phyloP scores from a whole-genome alignment of 768 basidiomycete genomes.

The Tubosaeta brunneosetosa region DNA sequence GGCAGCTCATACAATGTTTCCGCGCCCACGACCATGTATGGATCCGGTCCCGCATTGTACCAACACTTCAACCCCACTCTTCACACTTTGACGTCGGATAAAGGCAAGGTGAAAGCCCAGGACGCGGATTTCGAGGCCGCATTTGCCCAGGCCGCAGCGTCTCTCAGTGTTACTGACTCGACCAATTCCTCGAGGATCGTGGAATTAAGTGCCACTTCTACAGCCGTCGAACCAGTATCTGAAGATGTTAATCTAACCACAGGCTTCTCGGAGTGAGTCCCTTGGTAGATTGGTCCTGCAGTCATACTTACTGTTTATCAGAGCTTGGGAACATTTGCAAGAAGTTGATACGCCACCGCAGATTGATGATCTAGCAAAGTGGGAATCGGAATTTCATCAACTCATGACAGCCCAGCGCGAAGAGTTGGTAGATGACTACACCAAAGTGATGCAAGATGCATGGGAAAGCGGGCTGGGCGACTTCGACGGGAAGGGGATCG shows the following conservation, averaged over 20 bases:
- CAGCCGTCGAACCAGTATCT: constrained; percentile 39
- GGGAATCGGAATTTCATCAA: constrained; percentile 82
- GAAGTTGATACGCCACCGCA: constrained; percentile 54
- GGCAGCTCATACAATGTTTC: constrained; percentile 34
- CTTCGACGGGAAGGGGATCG: constrained; percentile 30
- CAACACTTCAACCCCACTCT: constrained; percentile 26
- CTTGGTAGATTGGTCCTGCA: not conserved
- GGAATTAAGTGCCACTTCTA: constrained; percentile 44
- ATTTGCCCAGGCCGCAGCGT: constrained; percentile 63
- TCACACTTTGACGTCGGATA: constrained; percentile 28
- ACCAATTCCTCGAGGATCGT: constrained; percentile 46
- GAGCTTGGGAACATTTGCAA: constrained; percentile 60
- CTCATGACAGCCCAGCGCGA: constrained; percentile 67
- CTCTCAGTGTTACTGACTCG: constrained; percentile 39
- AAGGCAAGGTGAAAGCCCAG: constrained; percentile 76
- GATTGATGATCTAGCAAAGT: constrained; percentile 63
- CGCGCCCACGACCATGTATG: constrained; percentile 31
- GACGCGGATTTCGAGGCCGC: constrained; percentile 85
- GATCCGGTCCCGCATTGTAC: constrained; percentile 30
- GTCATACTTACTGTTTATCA: constrained; percentile 24
- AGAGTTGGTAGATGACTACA: constrained; percentile 60
- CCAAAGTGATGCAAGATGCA: constrained; percentile 54
- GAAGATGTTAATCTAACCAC: constrained; percentile 23
- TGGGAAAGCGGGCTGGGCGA: constrained; percentile 59
- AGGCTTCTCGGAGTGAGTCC: constrained; percentile 53